phyloP scores from a whole-genome alignment of 208 protist genomes.

The Trypanosoma conorhini region DNA sequence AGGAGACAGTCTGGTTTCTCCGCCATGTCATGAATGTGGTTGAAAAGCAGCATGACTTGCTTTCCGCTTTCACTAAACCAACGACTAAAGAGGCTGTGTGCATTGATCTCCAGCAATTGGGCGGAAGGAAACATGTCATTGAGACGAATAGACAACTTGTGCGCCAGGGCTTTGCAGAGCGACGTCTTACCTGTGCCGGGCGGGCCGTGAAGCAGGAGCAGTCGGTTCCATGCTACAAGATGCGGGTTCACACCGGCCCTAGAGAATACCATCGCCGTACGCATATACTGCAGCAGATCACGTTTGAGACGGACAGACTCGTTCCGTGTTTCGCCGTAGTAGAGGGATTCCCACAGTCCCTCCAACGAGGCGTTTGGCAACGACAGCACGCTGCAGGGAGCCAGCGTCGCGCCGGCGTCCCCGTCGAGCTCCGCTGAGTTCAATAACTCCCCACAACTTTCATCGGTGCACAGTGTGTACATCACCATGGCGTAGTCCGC shows the following conservation, averaged over 20 bases:
- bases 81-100: constrained; percentile 95
- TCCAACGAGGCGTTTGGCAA: constrained; percentile 77
- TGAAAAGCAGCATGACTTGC: constrained; percentile 95
- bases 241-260: constrained; percentile 74
- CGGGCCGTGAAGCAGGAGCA: constrained; percentile 91
- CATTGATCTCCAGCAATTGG: constrained; percentile 94
- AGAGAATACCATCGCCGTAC: constrained; percentile 88
- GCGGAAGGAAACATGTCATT: constrained; percentile 39
- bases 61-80: constrained; percentile 98
- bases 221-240: constrained; percentile 76
- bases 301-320: constrained; percentile 77
- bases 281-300: constrained; percentile 90
- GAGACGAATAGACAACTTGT: constrained; percentile 82
- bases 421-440: constrained; percentile 4
- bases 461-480: constrained; percentile 18
- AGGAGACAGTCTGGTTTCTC: constrained; percentile 55
- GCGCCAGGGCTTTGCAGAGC: constrained; percentile 83
- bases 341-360: constrained; percentile 87
- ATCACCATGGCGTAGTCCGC: constrained; percentile 26
- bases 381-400: constrained; percentile 47
- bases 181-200: constrained; percentile 97
- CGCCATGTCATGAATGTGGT: constrained; percentile 76
- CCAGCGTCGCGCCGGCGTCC: constrained; percentile 22
- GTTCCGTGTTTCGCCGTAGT: constrained; percentile 64
- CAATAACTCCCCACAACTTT: background rate